phyloP scores from a whole-genome alignment of 192 early-diverging fungal species.

The Coemansia asiatica region DNA sequence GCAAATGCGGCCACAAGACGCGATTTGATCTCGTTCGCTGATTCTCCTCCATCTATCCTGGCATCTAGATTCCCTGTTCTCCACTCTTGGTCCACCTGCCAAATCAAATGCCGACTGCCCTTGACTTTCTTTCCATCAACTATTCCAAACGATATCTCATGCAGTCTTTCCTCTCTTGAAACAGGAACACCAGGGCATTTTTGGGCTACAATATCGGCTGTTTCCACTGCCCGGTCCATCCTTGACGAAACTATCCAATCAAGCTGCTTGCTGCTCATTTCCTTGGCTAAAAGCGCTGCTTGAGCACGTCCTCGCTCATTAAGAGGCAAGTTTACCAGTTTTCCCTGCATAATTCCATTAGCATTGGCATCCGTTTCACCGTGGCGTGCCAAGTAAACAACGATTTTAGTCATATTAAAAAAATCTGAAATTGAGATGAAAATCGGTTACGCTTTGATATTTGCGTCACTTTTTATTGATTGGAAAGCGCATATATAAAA shows the following conservation, averaged over 20 bases:
- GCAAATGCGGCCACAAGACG: background rate
- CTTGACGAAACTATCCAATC: background rate
- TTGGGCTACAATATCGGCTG: background rate
- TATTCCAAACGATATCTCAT: background rate
- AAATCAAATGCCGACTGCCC: background rate
- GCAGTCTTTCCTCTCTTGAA: background rate
- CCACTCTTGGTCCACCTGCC: background rate
- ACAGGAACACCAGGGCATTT: background rate
- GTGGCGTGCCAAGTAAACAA: background rate
- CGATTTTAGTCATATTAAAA: background rate
- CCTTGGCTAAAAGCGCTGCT: background rate
- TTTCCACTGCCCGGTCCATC: background rate
- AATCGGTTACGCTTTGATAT: no score
- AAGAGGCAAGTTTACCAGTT: background rate
- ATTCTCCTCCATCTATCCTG: background rate
- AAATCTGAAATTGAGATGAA: no score
- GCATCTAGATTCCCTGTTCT: background rate
- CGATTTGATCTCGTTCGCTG: background rate
- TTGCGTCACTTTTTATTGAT: no score
- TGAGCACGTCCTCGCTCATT: background rate
- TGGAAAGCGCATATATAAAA: no score
- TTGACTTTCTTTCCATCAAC: background rate
- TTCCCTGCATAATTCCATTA: background rate
- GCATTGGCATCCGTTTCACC: slow-evolving; percentile 2
- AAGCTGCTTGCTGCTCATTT: background rate